These are phyloP conservation scores for Colletotrichum magnum DNA, from an alignment of 2,329 filamentous ascomycete species.

Conservation along the genomic window DNA sequence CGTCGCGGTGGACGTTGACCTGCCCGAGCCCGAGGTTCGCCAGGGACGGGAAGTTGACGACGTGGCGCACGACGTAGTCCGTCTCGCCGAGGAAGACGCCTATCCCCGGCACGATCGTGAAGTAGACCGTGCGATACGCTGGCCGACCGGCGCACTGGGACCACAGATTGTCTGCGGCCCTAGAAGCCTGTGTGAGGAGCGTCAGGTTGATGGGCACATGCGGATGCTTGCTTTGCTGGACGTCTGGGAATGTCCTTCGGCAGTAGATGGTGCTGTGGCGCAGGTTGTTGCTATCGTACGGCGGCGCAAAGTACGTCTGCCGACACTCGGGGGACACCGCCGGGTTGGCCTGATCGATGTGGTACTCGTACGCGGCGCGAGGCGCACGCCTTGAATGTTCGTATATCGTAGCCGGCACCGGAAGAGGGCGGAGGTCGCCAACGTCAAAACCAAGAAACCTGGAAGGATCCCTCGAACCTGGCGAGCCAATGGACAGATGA, in stretches of 20 bases:
- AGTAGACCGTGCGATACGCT: slow-evolving; percentile 14
- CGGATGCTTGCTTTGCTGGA: slow-evolving; percentile 4
- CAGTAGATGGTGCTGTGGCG: slow-evolving; percentile 30
- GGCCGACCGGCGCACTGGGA: slow-evolving; percentile 8
- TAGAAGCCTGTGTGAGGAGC: slow-evolving; percentile 12
- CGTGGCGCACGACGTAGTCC: slow-evolving; percentile 27
- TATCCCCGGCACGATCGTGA: slow-evolving; percentile 28
- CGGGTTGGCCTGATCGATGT: slow-evolving; percentile 34
- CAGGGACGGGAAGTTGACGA: slow-evolving; percentile 31
- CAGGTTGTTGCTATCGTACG: slow-evolving; percentile 13
- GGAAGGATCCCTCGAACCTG: slow-evolving; percentile 28
- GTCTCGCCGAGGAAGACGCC: slow-evolving; percentile 37
- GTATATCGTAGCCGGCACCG: background rate
- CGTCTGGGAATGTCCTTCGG: slow-evolving; percentile 24
- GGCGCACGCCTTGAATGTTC: background rate
- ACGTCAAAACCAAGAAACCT: slow-evolving; percentile 35
- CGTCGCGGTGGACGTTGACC: slow-evolving; percentile 36
- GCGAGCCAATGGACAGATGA: slow-evolving; percentile 32
- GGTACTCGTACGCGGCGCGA: slow-evolving; percentile 24
- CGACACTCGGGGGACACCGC: slow-evolving; percentile 29
- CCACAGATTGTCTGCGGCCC: slow-evolving; percentile 16
- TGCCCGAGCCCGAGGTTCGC: slow-evolving; percentile 35
- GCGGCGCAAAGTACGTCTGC: slow-evolving; percentile 19
- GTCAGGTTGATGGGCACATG: background rate
- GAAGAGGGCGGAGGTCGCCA: slow-evolving; percentile 17